Evolutionary conservation across 2,329 filamentous ascomycete species (phyloP).

Genomic region (Pseudocercospora cruenta): DNA sequence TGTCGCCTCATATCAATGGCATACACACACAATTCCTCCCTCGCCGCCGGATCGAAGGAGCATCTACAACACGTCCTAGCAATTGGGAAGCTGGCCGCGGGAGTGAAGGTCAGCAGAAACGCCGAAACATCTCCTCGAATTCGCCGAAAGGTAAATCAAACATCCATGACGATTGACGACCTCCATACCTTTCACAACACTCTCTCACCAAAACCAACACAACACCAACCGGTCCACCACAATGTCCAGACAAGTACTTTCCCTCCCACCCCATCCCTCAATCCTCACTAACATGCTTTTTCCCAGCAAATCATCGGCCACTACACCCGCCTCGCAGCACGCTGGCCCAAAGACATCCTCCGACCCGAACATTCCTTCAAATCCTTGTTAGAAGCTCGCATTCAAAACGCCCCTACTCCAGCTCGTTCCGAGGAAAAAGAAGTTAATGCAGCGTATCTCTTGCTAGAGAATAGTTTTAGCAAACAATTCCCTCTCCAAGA

Average conservation of each 20-base stretch:
- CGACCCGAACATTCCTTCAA: constrained; percentile 51
- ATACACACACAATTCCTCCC: constrained; percentile 2
- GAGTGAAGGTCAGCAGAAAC: not conserved
- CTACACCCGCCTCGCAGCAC: constrained; percentile 53
- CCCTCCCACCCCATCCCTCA: not conserved
- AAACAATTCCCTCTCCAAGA: constrained; percentile 55
- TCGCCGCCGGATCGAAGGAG: not conserved
- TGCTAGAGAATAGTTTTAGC: constrained; percentile 63
- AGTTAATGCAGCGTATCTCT: constrained; percentile 62
- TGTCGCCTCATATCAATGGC: constrained; percentile 33
- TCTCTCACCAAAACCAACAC: not conserved
- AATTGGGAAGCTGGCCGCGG: not conserved
- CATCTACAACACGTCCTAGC: not conserved
- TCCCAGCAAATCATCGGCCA: constrained; percentile 46
- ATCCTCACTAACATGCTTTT: not conserved
- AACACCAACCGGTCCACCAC: not conserved
- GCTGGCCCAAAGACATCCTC: constrained; percentile 56
- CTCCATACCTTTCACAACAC: not conserved
- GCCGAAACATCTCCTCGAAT: not conserved
- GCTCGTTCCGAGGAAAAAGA: constrained; percentile 46
- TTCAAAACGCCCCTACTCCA: constrained; percentile 37
- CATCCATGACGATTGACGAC: constrained; percentile 11
- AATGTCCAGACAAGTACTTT: constrained; percentile 34
- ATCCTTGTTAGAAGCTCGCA: constrained; percentile 51
- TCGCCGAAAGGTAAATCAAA: not conserved